Percentiles rank a stretch among this genome's conserved stretches.
Evolutionary conservation across 768 basidiomycete species (phyloP).

Genomic region (Hydnum rufescens): DNA sequence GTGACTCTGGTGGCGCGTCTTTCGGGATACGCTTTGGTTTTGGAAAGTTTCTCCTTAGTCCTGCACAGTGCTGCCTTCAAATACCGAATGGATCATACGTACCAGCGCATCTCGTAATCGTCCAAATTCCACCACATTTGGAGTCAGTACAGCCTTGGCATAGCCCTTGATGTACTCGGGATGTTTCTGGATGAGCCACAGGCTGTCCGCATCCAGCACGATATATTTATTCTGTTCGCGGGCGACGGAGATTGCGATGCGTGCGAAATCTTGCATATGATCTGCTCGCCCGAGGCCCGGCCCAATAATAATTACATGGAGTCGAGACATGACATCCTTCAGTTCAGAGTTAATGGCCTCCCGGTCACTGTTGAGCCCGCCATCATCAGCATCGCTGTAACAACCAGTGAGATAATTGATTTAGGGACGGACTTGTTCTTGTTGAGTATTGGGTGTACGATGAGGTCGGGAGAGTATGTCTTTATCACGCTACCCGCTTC

Average conservation of each 20-base stretch:
- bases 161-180: conserved; percentile 63
- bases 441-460: conserved; percentile 83
- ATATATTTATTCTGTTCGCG: conserved; percentile 60
- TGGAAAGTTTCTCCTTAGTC: neutral
- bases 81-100: conserved; percentile 12
- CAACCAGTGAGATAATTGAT: neutral
- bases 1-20: conserved; percentile 27
- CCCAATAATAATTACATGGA: conserved; percentile 85
- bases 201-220: conserved; percentile 86
- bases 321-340: conserved; percentile 51
- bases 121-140: conserved; percentile 86
- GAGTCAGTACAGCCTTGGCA: conserved; percentile 72
- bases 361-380: conserved; percentile 13
- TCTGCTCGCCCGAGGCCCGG: conserved; percentile 83
- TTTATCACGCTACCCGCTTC: conserved; percentile 86
- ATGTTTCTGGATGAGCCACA: conserved; percentile 66
- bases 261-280: conserved; percentile 76
- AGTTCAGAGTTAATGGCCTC: conserved; percentile 33
- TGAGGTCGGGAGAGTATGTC: conserved; percentile 89
- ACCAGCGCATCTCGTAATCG: conserved; percentile 59
- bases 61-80: neutral
- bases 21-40: conserved; percentile 29
- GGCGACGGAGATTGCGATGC: conserved; percentile 55
- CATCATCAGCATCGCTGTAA: conserved; percentile 18
- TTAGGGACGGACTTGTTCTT: conserved; percentile 35